Conservation (phyloP, 305 asterid species). For the Salvia sclarea region DNA sequence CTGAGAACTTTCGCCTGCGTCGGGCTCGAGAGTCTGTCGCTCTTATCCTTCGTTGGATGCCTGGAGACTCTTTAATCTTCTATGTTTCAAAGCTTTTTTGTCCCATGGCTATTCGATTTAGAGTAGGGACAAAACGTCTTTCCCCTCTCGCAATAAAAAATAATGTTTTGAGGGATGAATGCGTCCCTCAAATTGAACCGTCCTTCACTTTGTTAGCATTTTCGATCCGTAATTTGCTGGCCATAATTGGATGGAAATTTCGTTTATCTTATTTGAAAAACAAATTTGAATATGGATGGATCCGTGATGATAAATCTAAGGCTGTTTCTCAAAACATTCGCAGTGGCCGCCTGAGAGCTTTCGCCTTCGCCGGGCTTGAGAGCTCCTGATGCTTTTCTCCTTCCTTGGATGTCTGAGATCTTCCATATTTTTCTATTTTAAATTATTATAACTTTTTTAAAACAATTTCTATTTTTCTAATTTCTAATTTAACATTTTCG, state of each 20-base stretch:
- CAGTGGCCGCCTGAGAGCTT: constrained; percentile 70
- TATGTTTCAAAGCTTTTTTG: too few relatives aligned
- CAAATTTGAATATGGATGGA: background rate
- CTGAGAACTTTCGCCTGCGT: constrained; percentile 66
- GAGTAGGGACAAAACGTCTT: constrained; percentile 27
- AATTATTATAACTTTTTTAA: background rate
- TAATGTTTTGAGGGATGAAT: constrained; percentile 27
- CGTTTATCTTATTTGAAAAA: background rate
- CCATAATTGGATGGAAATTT: constrained; percentile 37
- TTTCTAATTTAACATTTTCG: background rate
- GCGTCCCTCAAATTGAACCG: constrained; percentile 35
- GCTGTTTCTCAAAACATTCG: constrained; percentile 69
- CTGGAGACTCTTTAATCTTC: constrained; percentile 35
- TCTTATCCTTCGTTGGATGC: constrained; percentile 49
- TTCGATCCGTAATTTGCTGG: constrained; percentile 30
- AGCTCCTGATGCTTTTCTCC: constrained; percentile 52
- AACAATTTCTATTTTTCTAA: background rate
- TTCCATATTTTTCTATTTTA: background rate
- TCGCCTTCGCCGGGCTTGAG: constrained; percentile 73
- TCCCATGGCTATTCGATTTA: background rate
- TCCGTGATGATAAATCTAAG: constrained; percentile 44
- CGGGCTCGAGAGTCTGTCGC: constrained; percentile 64
- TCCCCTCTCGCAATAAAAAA: constrained; percentile 13
- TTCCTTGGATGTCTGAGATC: constrained; percentile 75
- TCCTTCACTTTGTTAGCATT: constrained; percentile 45